These are phyloP conservation scores for Lactarius tabidus DNA, from an alignment of 768 basidiomycete species.

Conservation along the genomic window DNA sequence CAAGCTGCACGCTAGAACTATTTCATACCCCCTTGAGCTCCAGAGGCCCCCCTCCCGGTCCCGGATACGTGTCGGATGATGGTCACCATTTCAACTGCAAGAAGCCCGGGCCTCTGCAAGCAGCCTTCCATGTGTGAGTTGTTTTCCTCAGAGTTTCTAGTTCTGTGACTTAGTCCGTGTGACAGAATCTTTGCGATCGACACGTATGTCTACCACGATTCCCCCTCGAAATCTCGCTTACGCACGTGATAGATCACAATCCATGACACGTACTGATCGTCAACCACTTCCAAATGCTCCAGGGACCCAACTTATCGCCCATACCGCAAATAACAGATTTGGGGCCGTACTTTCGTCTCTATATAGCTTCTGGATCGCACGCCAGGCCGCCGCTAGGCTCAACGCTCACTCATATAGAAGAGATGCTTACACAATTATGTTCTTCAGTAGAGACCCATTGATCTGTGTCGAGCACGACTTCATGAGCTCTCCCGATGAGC, in stretches of 20 bases:
- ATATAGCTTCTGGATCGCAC: slow-evolving; percentile 51
- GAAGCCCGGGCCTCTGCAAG: slow-evolving; percentile 48
- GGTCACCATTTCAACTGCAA: slow-evolving; percentile 52
- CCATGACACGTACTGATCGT: slow-evolving; percentile 42
- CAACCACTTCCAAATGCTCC: slow-evolving; percentile 44
- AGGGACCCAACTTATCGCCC: slow-evolving; percentile 35
- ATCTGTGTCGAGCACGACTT: slow-evolving; percentile 43
- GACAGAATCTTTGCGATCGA: slow-evolving; percentile 51
- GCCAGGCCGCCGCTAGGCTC: slow-evolving; percentile 36
- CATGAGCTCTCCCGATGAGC: slow-evolving; percentile 39
- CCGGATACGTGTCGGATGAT: slow-evolving; percentile 50
- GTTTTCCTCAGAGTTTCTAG: background rate
- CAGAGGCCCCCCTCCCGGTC: slow-evolving; percentile 29
- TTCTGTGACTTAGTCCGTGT: background rate
- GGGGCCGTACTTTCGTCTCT: slow-evolving; percentile 56
- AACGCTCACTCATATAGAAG: slow-evolving; percentile 32
- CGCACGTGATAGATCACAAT: slow-evolving; percentile 40
- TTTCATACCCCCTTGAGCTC: slow-evolving; percentile 43
- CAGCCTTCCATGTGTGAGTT: slow-evolving; percentile 57
- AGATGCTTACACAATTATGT: slow-evolving; percentile 53
- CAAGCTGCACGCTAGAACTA: slow-evolving; percentile 48
- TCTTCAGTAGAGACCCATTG: slow-evolving; percentile 37
- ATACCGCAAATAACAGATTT: slow-evolving; percentile 42
- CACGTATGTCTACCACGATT: slow-evolving; percentile 29
- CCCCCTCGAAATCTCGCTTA: background rate